Base-by-base conservation (phyloP, 306 rosid genomes). In the Abrus pulchellus region DNA sequence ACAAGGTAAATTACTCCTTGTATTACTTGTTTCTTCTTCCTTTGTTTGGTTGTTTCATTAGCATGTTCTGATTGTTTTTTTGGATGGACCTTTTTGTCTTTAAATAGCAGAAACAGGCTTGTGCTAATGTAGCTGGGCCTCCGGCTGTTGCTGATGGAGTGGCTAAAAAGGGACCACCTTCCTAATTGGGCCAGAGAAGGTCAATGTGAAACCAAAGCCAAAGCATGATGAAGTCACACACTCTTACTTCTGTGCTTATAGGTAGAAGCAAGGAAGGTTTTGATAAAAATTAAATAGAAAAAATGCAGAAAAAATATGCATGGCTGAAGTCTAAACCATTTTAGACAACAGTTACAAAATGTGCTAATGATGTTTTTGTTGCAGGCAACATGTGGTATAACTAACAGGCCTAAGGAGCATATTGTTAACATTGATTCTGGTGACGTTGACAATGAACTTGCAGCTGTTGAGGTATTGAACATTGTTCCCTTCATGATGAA, bases 191-290 rank as follows among this genome's bases (percentile, higher is more conserved):
- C 47, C 87, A 56, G 68, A 88, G 85, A 88, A 82, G 82, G 82
- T 64, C 1, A 32, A 28, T 8, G 80, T 27, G 1, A 88, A 94
- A 77, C 91, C 86, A 1, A 92, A 81, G 75, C 77, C 88, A 1
- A 92, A 81, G 77, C 77, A 87, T 1, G 85, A 40, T 11, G 83
- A 88, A 82, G 78, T 82, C n/a, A 40, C 84, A 86, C 0, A 86
- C 94, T 78, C 89, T 89, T 40, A 77, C 93, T 33, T 86, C 98
- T 1, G 94, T 88, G 1, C 92, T 94, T 55, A 86, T 97, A 4
- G 98, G 97, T 36, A 54, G 98, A 83, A 94, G 98, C 97, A 94
- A 90, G 97, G 98, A 72, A 47, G 56, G 12, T 89, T 32, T 34
- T 49, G 29, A 64, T 20, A 4, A 34, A 0, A 52, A 8, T n/a